phyloP scores from a whole-genome alignment of 2,329 filamentous ascomycete species.

The Amauroascus niger region DNA sequence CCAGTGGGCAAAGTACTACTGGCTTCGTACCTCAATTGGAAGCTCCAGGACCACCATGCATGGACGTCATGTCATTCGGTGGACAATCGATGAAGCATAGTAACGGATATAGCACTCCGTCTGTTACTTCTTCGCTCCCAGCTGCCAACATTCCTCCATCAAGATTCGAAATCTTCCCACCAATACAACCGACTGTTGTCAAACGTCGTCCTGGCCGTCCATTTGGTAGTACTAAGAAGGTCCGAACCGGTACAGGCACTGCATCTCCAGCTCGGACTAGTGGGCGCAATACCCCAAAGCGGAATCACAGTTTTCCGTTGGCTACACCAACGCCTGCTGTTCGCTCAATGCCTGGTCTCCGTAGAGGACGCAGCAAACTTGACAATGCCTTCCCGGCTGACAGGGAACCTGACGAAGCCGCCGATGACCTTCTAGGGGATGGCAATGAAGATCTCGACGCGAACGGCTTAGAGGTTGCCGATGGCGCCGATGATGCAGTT shows the following conservation, averaged over 20 bases:
- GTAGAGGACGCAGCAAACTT: slow-evolving; percentile 27
- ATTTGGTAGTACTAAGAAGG: slow-evolving; percentile 24
- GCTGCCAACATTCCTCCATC: slow-evolving; percentile 33
- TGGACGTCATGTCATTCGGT: slow-evolving; percentile 20
- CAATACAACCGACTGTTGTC: slow-evolving; percentile 29
- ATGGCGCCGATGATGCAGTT: background rate
- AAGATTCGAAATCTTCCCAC: slow-evolving; percentile 37
- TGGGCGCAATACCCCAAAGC: slow-evolving; percentile 32
- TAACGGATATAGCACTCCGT: slow-evolving; percentile 23
- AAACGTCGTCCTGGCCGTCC: slow-evolving; percentile 34
- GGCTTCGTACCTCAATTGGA: slow-evolving; percentile 11
- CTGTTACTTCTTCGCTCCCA: slow-evolving; percentile 18
- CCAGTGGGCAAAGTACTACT: slow-evolving; percentile 5
- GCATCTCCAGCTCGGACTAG: slow-evolving; percentile 28
- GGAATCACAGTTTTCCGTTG: slow-evolving; percentile 24
- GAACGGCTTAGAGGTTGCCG: background rate
- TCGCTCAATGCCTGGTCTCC: slow-evolving; percentile 21
- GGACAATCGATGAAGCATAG: slow-evolving; percentile 17
- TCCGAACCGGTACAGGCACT: slow-evolving; percentile 20
- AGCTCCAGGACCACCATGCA: slow-evolving; percentile 24
- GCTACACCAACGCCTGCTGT: slow-evolving; percentile 25
- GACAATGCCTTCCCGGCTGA: slow-evolving; percentile 21
- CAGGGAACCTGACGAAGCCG: background rate
- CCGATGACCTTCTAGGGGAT: background rate
- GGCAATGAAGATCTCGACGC: background rate